A percentile compares a stretch with the other conserved stretches of the same genome.
Evolutionary conservation across 257 asterid genomes (phyloP).

Genomic region (Scutellaria barbata): DNA sequence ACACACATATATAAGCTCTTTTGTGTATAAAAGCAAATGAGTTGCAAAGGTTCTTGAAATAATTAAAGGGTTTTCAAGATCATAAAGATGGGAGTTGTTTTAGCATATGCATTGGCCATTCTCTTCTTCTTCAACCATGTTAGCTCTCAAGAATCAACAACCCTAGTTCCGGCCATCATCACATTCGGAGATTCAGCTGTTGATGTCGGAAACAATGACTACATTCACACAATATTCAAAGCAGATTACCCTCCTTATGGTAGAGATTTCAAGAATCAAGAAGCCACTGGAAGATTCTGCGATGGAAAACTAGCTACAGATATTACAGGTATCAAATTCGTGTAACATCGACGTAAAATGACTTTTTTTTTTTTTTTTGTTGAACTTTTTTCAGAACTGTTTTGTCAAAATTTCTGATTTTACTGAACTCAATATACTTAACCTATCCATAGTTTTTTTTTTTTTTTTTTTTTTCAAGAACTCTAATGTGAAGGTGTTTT

Average conservation of each 20-base stretch:
- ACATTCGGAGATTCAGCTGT: conserved; percentile 84
- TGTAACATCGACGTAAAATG: too few species aligned
- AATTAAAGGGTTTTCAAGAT: background rate
- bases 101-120: conserved; percentile 42
- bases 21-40: background rate
- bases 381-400: too few species aligned
- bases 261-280: conserved; percentile 58
- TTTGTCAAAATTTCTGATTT: too few species aligned
- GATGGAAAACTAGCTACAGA: conserved; percentile 94
- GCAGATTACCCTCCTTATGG: conserved; percentile 95
- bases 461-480: too few species aligned
- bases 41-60: background rate
- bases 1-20: conserved; percentile 5
- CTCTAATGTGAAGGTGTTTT: background rate
- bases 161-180: conserved; percentile 78
- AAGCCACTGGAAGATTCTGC: conserved; percentile 89
- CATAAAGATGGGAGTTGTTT: conserved; percentile 35
- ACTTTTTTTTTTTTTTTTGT: too few species aligned
- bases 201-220: conserved; percentile 90
- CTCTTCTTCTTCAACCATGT: conserved; percentile 25
- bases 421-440: too few species aligned
- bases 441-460: too few species aligned
- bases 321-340: conserved; percentile 57
- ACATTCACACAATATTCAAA: conserved; percentile 59
- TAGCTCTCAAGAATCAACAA: conserved; percentile 48